Conservation (phyloP, 1,139 yeast species). For the Sugiyamaella neomexicana region DNA sequence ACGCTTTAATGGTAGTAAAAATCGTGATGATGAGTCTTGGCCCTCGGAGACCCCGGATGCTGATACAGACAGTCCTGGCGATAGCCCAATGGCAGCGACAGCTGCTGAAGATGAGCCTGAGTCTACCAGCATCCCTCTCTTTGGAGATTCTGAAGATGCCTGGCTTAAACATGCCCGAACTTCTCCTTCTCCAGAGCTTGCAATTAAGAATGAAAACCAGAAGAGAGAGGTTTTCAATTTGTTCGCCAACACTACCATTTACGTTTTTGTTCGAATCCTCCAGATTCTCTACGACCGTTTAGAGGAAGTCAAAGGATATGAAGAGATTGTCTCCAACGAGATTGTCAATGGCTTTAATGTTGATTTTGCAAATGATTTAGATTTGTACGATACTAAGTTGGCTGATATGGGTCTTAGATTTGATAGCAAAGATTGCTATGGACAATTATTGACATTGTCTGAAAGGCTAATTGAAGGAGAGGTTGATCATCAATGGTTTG, state of each 20-base stretch:
- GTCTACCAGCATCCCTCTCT: constrained; percentile 15
- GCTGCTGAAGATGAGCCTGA: not conserved
- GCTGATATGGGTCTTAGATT: constrained; percentile 78
- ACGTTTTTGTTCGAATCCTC: constrained; percentile 85
- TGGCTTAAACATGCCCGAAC: constrained; percentile 28
- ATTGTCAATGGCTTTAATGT: constrained; percentile 60
- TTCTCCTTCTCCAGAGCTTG: constrained; percentile 12
- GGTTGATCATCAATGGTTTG: constrained; percentile 92
- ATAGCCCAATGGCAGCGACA: constrained; percentile 8
- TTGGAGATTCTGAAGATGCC: constrained; percentile 33
- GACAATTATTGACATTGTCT: constrained; percentile 70
- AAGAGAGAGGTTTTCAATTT: constrained; percentile 58
- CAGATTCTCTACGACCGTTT: constrained; percentile 80
- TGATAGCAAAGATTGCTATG: constrained; percentile 64
- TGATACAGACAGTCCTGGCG: constrained; percentile 33
- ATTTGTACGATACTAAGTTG: constrained; percentile 75
- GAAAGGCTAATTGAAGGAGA: constrained; percentile 85
- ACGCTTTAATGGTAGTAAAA: constrained; percentile 37
- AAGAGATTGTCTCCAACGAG: constrained; percentile 70
- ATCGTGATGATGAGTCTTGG: constrained; percentile 19
- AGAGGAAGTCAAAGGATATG: constrained; percentile 67
- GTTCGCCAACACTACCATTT: constrained; percentile 88
- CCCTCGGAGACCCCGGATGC: constrained; percentile 16
- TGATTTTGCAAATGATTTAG: constrained; percentile 85
- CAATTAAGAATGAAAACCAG: constrained; percentile 11